Percentiles rank a stretch among this genome's conserved stretches.
Conservation (phyloP, 2,329 filamentous ascomycete species). For the Aspergillaceae sp. region DNA sequence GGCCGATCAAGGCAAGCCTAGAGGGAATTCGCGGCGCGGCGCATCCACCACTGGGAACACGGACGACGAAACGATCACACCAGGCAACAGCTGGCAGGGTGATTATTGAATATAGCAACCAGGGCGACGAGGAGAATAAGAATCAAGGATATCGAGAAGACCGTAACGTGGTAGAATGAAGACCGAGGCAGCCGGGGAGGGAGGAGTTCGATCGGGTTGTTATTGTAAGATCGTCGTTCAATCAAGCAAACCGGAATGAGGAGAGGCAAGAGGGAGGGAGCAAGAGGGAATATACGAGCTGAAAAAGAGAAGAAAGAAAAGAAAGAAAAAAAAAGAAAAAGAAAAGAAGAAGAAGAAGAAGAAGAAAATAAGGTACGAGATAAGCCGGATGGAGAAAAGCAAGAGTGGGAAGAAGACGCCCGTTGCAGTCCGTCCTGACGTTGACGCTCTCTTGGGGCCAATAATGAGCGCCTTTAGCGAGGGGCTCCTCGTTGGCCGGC, state of each 20-base stretch:
- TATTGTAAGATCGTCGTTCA: neutral
- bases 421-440: no score
- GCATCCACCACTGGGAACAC: slow-evolving; percentile 23
- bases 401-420: no score
- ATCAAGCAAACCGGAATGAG: no score
- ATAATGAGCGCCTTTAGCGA: no score
- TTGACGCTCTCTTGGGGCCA: no score
- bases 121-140: neutral
- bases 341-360: neutral
- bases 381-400: no score
- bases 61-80: neutral
- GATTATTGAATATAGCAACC: neutral
- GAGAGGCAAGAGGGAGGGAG: neutral
- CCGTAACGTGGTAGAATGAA: neutral
- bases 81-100: neutral
- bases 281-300: slow-evolving; percentile 1
- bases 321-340: slow-evolving; percentile 3
- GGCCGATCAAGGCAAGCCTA: slow-evolving; percentile 30
- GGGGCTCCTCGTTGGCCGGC: no score
- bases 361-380: no score
- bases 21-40: slow-evolving; percentile 19
- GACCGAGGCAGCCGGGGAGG: neutral
- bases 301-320: slow-evolving; percentile 3
- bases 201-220: neutral
- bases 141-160: neutral